phyloP scores from a whole-genome alignment of 768 basidiomycete genomes.

The Kwoniella shandongensis region DNA sequence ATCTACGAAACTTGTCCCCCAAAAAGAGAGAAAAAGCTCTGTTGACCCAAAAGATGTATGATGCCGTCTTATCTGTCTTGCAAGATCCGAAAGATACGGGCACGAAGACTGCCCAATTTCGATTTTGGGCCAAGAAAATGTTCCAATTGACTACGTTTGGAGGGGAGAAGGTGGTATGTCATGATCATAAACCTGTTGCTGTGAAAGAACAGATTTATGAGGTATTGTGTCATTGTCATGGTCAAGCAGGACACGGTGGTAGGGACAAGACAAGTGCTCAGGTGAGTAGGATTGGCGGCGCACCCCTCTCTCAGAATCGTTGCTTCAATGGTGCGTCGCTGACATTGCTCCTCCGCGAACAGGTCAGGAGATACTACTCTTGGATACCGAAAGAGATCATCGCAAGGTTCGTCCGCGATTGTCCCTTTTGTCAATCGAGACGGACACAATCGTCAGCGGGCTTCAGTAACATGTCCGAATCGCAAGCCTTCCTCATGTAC shows the following conservation, averaged over 20 bases:
- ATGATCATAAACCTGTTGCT: slow-evolving; percentile 72
- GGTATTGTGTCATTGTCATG: slow-evolving; percentile 72
- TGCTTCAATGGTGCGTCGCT: neutral
- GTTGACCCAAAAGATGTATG: slow-evolving; percentile 69
- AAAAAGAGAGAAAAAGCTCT: slow-evolving; percentile 69
- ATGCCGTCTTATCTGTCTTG: slow-evolving; percentile 70
- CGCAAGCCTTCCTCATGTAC: slow-evolving; percentile 33
- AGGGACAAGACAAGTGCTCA: slow-evolving; percentile 71
- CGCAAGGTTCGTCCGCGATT: slow-evolving; percentile 72
- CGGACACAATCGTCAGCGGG: slow-evolving; percentile 44
- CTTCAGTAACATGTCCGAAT: slow-evolving; percentile 19
- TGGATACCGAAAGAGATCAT: slow-evolving; percentile 85
- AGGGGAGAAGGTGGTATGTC: slow-evolving; percentile 61
- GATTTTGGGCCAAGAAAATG: slow-evolving; percentile 82
- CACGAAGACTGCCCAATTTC: slow-evolving; percentile 66
- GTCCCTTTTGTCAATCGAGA: slow-evolving; percentile 69
- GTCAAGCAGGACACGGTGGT: slow-evolving; percentile 66
- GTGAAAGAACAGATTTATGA: slow-evolving; percentile 76
- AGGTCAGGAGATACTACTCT: slow-evolving; percentile 69
- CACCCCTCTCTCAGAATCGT: neutral
- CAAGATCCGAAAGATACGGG: slow-evolving; percentile 59
- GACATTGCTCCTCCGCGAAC: slow-evolving; percentile 11
- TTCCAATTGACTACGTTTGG: slow-evolving; percentile 55
- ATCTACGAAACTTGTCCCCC: slow-evolving; percentile 63
- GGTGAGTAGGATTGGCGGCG: slow-evolving; percentile 17